These are phyloP conservation scores for Colletotrichum tropicale DNA, from an alignment of 2,329 filamentous ascomycete species.

Conservation along the genomic window DNA sequence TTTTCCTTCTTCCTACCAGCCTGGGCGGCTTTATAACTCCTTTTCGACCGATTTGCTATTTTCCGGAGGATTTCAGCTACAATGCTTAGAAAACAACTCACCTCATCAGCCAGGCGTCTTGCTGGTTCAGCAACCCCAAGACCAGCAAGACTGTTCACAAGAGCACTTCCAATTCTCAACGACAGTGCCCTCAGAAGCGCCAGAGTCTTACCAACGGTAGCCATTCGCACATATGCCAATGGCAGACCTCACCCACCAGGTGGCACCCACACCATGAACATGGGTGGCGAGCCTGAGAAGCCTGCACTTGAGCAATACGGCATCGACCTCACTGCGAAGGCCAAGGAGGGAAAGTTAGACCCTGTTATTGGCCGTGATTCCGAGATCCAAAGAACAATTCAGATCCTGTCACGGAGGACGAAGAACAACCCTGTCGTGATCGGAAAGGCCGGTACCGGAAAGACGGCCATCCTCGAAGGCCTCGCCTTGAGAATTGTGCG, in stretches of 20 bases:
- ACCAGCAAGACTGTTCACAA: conserved; percentile 25
- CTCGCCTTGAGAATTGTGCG: conserved; percentile 87
- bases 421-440: conserved; percentile 98
- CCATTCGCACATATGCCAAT: conserved; percentile 65
- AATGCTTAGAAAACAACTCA: conserved; percentile 46
- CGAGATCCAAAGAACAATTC: conserved; percentile 93
- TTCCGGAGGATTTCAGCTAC: conserved; percentile 6
- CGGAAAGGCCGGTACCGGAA: conserved; percentile 87
- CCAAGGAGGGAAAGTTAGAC: conserved; percentile 88
- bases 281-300: conserved; percentile 78
- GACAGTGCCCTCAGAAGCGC: neutral
- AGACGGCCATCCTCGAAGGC: conserved; percentile 92
- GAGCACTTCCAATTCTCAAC: conserved; percentile 5
- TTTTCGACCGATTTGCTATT: neutral
- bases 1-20: neutral
- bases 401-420: conserved; percentile 88
- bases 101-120: conserved; percentile 41
- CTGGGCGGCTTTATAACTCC: neutral
- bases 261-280: conserved; percentile 91
- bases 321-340: conserved; percentile 84
- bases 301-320: conserved; percentile 90
- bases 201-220: conserved; percentile 42
- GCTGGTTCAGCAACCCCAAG: conserved; percentile 32
- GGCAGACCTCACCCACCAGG: conserved; percentile 86
- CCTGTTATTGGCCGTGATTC: conserved; percentile 92